These are phyloP conservation scores for Hyaloperonospora brassicae DNA, from an alignment of 352 stramenopile species.

Conservation along the genomic window DNA sequence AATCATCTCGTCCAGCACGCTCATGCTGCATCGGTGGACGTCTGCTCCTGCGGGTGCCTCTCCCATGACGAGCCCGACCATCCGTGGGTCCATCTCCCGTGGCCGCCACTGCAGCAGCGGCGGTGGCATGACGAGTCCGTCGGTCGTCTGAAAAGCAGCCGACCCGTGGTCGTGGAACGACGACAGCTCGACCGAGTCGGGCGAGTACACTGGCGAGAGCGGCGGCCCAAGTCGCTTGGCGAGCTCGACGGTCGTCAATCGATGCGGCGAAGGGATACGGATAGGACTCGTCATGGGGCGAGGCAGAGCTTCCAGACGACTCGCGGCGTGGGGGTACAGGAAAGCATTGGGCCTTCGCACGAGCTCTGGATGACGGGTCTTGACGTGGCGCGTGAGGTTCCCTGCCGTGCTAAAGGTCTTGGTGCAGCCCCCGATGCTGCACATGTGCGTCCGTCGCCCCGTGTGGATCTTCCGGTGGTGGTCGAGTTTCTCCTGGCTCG, in stretches of 20 bases:
- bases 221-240: conserved; percentile 17
- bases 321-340: conserved; percentile 15
- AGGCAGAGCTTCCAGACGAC: conserved; percentile 2
- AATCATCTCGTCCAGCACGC: conserved; percentile 36
- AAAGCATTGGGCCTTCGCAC: conserved; percentile 11
- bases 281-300: conserved; percentile 1
- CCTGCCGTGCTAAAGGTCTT: conserved; percentile 55
- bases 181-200: conserved; percentile 21
- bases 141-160: conserved; percentile 19
- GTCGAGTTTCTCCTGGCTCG: conserved; percentile 35
- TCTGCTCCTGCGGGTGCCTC: conserved; percentile 17
- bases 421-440: conserved; percentile 29
- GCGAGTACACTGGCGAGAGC: conserved; percentile 14
- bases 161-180: conserved; percentile 26
- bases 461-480: conserved; percentile 52
- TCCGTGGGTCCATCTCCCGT: conserved; percentile 9
- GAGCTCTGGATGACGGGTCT: conserved; percentile 38
- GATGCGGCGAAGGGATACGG: conserved; percentile 5
- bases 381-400: conserved; percentile 47
- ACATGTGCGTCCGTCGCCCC: conserved; percentile 37
- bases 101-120: conserved; percentile 6
- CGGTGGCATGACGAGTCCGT: conserved; percentile 7
- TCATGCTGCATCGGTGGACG: conserved; percentile 31
- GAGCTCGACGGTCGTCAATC: not conserved
- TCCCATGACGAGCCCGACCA: not conserved